Base-by-base conservation (phyloP, 345 rosid genomes). In the Diplotaxis tenuifolia region DNA sequence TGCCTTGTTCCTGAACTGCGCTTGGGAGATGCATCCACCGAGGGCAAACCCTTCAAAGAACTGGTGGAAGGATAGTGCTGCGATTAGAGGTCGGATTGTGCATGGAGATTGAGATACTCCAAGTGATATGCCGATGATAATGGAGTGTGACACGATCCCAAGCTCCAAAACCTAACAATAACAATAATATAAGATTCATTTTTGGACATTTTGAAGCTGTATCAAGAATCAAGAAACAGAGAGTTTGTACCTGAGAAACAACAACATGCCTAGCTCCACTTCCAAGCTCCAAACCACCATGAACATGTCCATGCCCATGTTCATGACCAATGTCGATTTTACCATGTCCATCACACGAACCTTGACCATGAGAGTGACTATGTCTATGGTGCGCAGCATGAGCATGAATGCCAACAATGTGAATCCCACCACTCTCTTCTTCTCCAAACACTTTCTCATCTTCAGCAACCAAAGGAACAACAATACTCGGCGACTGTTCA, bases 1-100 rank as follows among this genome's bases (percentile, higher is more conserved):
- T 6, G 96, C 81, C 15, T 57, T 36, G 20, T 76, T 79, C 74
- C 70, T 89, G 80, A 92, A 85, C 62, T 90, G 88, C 8, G 99
- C 98, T 81, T 92, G 97, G 7, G 98, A 82, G 27, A 90, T 92
- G 86, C 98, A 95, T 31, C 99, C 99, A 27, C 96, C 98, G 0
- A 92, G 90, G 5, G 98, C 98, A 55, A 92, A 86, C 10, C 98
- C 99, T 85, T 95, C 99, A 22, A 95, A 95, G 86, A 92, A 90
- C 21, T 92, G 99, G 78, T 95, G 99, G 77, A 89, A 95, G 2
- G 97, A 89, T 60, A 92, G 73, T 14, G 99, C 99, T 4, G 94
- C 97, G 5, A 90, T 86, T n/a, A 92, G 75, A 6, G 98, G 99
- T 23, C 91, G 75, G 67, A 95, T 86, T 0, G 98, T 90, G 76